A percentile compares a stretch with the other conserved stretches of the same genome.
Conservation (phyloP, 495 filamentous ascomycete species). For the Lepidopterella palustris region DNA sequence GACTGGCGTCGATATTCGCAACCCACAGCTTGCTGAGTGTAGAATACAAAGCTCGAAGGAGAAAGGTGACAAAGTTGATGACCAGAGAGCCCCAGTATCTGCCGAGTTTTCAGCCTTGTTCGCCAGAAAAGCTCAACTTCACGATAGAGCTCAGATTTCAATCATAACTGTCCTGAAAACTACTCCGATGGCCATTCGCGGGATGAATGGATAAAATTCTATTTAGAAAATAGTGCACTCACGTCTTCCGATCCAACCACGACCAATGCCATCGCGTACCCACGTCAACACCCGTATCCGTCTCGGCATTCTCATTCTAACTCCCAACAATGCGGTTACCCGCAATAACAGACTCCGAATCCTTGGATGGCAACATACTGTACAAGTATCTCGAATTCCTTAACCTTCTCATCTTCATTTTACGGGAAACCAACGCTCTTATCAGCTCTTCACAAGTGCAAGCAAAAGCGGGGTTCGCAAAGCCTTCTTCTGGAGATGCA, state of each 20-base stretch:
- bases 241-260: neutral
- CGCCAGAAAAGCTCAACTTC: no score
- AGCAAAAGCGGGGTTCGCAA: neutral
- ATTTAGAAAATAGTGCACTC: no score
- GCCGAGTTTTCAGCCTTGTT: no score
- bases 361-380: conserved; percentile 9
- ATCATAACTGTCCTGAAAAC: no score
- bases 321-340: neutral
- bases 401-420: neutral
- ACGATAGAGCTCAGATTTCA: no score
- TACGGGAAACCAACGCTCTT: neutral
- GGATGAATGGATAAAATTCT: no score
- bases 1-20: conserved; percentile 56
- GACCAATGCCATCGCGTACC: neutral
- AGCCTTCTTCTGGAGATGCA: neutral
- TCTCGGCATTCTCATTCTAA: conserved; percentile 2
- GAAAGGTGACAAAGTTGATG: conserved; percentile 59
- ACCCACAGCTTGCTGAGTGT: conserved; percentile 72
- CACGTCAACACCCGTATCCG: neutral
- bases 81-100: conserved; percentile 52
- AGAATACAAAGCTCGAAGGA: conserved; percentile 61
- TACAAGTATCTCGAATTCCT: conserved; percentile 5
- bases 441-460: neutral
- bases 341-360: neutral
- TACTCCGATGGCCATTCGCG: no score